Percentiles rank a stretch among this genome's conserved stretches.
Conservation (phyloP, 441 rosid genomes). For the Hura crepitans region DNA sequence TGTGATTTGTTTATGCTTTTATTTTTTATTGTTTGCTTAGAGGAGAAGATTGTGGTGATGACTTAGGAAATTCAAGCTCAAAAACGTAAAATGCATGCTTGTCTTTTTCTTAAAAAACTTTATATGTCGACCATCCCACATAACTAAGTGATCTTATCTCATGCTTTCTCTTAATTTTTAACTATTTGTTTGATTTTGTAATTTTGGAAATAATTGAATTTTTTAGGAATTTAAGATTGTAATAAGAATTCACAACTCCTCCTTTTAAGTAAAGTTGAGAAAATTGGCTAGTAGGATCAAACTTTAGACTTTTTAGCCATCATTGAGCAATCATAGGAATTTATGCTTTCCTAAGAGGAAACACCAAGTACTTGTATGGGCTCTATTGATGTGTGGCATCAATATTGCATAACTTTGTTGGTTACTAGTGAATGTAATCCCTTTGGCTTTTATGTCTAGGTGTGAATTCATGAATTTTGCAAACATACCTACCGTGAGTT, state of each 20-base stretch:
- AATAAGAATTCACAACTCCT: conserved; percentile 73
- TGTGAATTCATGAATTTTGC: too few species aligned
- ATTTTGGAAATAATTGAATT: background rate
- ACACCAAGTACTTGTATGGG: too few species aligned
- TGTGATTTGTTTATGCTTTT: too few species aligned
- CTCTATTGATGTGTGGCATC: too few species aligned
- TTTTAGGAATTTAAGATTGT: conserved; percentile 29
- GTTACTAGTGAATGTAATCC: too few species aligned
- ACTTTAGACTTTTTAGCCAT: conserved; percentile 54
- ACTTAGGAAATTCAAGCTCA: conserved; percentile 85
- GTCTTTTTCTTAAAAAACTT: conserved; percentile 29
- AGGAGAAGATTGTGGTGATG: conserved; percentile 49
- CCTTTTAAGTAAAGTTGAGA: conserved; percentile 68
- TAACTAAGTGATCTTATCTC: conserved; percentile 61
- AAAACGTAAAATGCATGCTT: conserved; percentile 83
- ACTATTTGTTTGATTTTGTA: background rate
- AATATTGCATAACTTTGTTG: too few species aligned
- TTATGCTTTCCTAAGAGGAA: too few species aligned
- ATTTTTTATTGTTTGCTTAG: background rate
- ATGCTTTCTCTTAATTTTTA: background rate
- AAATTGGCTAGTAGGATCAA: conserved; percentile 81
- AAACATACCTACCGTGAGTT: too few species aligned
- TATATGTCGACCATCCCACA: conserved; percentile 88
- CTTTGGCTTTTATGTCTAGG: too few species aligned
- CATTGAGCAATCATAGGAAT: conserved; percentile 70